Percentiles rank a stretch among this genome's conserved stretches.
Evolutionary conservation across 2,329 filamentous ascomycete genomes (phyloP).

Genomic region (Aspergillus carbonarius): DNA sequence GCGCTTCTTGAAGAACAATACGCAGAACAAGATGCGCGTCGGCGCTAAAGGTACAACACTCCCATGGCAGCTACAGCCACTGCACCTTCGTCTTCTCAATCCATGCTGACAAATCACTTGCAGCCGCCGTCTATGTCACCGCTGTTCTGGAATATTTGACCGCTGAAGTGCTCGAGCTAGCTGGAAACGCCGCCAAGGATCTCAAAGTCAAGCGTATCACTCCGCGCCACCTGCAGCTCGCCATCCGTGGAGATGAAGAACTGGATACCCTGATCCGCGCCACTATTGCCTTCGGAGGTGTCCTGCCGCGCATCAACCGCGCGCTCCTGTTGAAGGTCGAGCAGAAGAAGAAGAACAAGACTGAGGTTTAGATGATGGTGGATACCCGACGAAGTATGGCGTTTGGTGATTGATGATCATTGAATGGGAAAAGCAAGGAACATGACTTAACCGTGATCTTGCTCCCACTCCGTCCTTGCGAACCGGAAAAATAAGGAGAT

Average conservation of each 20-base stretch:
- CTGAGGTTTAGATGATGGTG: constrained; percentile 32
- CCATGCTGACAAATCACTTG: constrained; percentile 17
- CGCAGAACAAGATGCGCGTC: constrained; percentile 99
- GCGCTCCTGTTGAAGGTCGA: constrained; percentile 93
- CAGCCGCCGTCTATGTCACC: constrained; percentile 93
- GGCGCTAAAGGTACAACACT: constrained; percentile 70
- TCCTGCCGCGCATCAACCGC: constrained; percentile 97
- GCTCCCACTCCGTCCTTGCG: not conserved
- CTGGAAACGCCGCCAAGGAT: constrained; percentile 98
- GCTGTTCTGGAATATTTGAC: constrained; percentile 98
- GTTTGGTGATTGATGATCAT: constrained; percentile 26
- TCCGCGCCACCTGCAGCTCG: constrained; percentile 93
- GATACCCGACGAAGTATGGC: constrained; percentile 25
- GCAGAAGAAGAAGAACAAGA: constrained; percentile 88
- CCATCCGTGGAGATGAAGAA: constrained; percentile 97
- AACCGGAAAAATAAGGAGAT: not conserved
- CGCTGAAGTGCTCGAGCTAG: constrained; percentile 94
- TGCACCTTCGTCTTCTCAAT: not conserved
- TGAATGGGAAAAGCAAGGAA: constrained; percentile 17
- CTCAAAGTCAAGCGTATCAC: constrained; percentile 99
- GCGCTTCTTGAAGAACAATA: constrained; percentile 99
- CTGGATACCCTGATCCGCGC: constrained; percentile 95
- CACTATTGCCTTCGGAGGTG: constrained; percentile 97
- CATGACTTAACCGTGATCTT: constrained; percentile 16
- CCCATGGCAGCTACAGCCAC: not conserved